Base-by-base conservation (phyloP, 129 eudicot genomes). In the Flaveria bidentis region DNA sequence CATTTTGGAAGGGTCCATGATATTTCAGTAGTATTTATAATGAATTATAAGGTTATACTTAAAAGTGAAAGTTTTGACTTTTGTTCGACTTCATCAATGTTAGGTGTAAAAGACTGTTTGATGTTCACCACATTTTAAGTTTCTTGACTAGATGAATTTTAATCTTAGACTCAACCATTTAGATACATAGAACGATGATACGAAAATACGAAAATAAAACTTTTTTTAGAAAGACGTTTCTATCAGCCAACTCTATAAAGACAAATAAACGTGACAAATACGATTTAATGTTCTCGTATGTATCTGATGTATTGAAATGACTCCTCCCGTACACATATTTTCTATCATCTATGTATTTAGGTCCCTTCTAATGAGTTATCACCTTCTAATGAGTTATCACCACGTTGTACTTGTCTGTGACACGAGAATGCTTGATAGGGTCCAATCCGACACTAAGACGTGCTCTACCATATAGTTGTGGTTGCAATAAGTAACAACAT, bases 21-120 rank as follows among this genome's bases (percentile, higher is more conserved):
- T 45, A 14, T 45, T 45, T 8, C 12, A 45, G 5, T 6, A 17
- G 61, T 53, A 2, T 45, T 45, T 26, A 57, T 8, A 20, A 20
- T 20, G 64, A 57, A 57, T 20, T 57, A 36, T 36, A 2, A 57
- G 64, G 9, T 20, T 8, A 15, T 18, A 57, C 30, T 22, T 20
- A 57, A 57, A 57, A 57, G 63, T 57, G 64, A 57, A 2, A 57
- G 22, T 36, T 36, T 36, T 55, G 61, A 57, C 64, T 22, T 20
- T 57, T 57, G 33, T 20, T 22, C 4, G 61, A 55, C 12, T 9
- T 22, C 33, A 57, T 22, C 30, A 57, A 57, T 22, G 64, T 57
- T 57, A 57, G 64, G 64, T 57, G 64, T 57, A 57, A 57, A 57
- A 57, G 64, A 57, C 64, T 57, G 64, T 57, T 55, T 17, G 23